Evolutionary conservation across 495 filamentous ascomycete species (phyloP).

Genomic region (Lasiosphaeris hirsuta): DNA sequence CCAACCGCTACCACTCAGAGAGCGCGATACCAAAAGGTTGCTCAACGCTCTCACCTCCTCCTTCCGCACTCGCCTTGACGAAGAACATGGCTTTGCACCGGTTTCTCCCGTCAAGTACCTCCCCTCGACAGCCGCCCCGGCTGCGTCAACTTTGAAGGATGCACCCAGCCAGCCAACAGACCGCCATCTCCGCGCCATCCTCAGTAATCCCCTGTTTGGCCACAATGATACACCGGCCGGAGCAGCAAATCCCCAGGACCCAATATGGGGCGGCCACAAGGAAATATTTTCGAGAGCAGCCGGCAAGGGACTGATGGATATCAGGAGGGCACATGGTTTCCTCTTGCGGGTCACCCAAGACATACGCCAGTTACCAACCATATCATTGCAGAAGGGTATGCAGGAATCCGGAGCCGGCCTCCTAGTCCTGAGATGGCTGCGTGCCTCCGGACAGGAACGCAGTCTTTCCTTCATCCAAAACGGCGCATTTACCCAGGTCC

Average conservation of each 20-base stretch:
- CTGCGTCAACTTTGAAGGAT: neutral
- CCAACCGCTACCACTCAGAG: conserved; percentile 62
- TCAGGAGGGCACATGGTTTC: conserved; percentile 37
- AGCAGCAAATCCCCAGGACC: neutral
- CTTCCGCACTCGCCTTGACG: conserved; percentile 72
- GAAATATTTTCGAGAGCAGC: conserved; percentile 39
- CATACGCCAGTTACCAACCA: conserved; percentile 22
- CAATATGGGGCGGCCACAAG: conserved; percentile 20
- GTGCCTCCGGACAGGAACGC: conserved; percentile 43
- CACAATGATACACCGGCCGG: conserved; percentile 7
- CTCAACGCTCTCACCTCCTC: conserved; percentile 67
- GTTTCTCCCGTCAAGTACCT: conserved; percentile 21
- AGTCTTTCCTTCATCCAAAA: conserved; percentile 34
- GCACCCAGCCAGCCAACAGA: conserved; percentile 37
- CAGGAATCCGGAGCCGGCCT: conserved; percentile 38
- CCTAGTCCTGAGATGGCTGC: conserved; percentile 49
- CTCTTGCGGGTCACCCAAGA: conserved; percentile 34
- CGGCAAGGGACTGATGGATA: conserved; percentile 43
- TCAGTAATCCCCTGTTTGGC: conserved; percentile 66
- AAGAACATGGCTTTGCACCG: conserved; percentile 51
- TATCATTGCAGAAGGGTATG: conserved; percentile 31
- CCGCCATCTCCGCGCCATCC: conserved; percentile 59
- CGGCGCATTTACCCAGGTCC: conserved; percentile 24
- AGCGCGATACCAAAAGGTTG: conserved; percentile 63
- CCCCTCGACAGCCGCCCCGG: conserved; percentile 8